Base-by-base conservation (phyloP, 305 asterid species). In the Rubia occidens region DNA sequence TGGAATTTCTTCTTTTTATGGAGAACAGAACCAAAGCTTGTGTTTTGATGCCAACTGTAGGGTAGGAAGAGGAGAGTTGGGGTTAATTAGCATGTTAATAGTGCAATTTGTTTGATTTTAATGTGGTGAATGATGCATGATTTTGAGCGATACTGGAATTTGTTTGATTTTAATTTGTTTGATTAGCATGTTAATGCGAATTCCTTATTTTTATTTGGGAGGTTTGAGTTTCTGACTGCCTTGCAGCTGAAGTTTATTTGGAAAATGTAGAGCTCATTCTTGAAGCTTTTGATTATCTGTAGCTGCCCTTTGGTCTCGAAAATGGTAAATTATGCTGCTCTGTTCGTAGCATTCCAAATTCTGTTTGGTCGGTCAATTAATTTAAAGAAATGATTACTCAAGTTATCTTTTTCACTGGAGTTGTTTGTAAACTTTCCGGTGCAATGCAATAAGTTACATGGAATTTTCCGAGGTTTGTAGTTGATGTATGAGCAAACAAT, bases 261-360 rank as follows among this genome's bases (percentile, higher is more conserved):
- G 98, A 93, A 85, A 85, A 90, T 24, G 98, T 93, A 71, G 97
- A 93, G 90, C 82, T 93, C 82, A 90, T 88, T 84, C 94, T 93
- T 47, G 98, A 90, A 83, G 98, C 98, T 67, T 93, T 93, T 70
- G 98, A 93, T 78, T 88, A 93, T 75, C 91, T 88, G 55, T 91
- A 89, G 77, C 74, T 90, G 72, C 98, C 97, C 20, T 85, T 93
- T 84, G 86, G 90, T 72, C 86, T 93, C 58, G 85, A 80, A 81
- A 79, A 88, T 83, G 98, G 97, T 90, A 78, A 60, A 51, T 10
- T 55, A 26, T 55, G 53, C 54, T 53, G 53, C 71, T 66, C 2
- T 8, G 4, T 66, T 8, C 8, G 14, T 13, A 20, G 3, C 32
- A 11, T 11, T 7, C 54, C 49, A 18, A 20, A 39, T 63, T 63